These are phyloP conservation scores for Termitomyces bulborhizus DNA, from an alignment of 768 basidiomycete species.

Conservation along the genomic window DNA sequence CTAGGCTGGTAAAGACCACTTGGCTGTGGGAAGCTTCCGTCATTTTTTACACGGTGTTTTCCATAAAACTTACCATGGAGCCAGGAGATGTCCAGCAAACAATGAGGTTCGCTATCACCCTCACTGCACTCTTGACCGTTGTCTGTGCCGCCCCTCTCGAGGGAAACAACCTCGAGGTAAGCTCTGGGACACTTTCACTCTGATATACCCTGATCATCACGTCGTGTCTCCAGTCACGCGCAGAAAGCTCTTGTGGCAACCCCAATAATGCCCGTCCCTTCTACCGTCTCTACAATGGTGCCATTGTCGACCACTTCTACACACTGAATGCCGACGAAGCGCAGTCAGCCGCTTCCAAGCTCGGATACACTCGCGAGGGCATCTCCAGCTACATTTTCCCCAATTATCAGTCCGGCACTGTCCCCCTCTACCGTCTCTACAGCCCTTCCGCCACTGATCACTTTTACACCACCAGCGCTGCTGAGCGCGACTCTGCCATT, in stretches of 20 bases:
- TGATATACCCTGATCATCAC: too few species aligned
- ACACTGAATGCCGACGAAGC: slow-evolving; percentile 1
- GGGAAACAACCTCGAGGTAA: neutral
- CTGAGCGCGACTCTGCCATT: neutral
- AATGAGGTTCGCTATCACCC: neutral
- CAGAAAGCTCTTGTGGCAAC: too few species aligned
- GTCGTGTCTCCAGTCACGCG: neutral
- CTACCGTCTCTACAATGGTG: slow-evolving; percentile 4
- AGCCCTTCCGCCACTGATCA: slow-evolving; percentile 11
- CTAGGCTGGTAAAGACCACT: too few species aligned
- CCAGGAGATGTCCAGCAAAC: neutral
- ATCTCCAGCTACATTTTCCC: too few species aligned
- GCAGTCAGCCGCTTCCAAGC: neutral
- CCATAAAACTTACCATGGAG: too few species aligned
- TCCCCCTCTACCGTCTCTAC: slow-evolving; percentile 18
- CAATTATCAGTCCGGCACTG: slow-evolving; percentile 3
- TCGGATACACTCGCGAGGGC: slow-evolving; percentile 10
- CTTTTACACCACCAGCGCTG: slow-evolving; percentile 16
- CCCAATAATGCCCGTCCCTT: neutral
- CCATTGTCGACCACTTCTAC: slow-evolving; percentile 8
- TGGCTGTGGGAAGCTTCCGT: too few species aligned
- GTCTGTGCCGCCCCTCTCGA: neutral
- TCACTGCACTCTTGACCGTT: neutral
- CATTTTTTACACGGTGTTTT: too few species aligned
- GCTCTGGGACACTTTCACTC: too few species aligned